Conservation (phyloP, 2,329 filamentous ascomycete species). For the Exophiala mesophila region DNA sequence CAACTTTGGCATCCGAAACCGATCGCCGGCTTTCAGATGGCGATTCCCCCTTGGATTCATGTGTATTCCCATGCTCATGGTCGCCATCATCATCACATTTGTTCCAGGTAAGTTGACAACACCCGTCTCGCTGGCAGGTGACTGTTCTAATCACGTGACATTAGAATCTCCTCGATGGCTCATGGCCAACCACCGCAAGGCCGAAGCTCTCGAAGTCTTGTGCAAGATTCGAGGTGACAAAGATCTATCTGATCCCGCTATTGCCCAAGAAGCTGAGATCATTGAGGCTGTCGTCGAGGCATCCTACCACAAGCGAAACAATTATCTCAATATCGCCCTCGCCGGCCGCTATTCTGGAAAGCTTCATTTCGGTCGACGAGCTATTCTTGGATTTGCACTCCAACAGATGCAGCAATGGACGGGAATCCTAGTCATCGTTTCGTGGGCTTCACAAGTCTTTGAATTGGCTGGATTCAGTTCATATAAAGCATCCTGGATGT, state of each 20-base stretch:
- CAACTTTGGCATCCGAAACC: constrained; percentile 29
- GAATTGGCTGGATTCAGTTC: constrained; percentile 23
- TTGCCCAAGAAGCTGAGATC: constrained; percentile 36
- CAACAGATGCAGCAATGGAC: constrained; percentile 45
- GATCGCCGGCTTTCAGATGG: constrained; percentile 25
- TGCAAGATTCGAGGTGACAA: constrained; percentile 32
- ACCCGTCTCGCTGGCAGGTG: not conserved
- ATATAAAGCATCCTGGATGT: constrained; percentile 27
- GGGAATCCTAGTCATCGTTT: constrained; percentile 41
- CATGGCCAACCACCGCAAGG: constrained; percentile 33
- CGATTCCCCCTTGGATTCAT: constrained; percentile 32
- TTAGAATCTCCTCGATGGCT: constrained; percentile 41
- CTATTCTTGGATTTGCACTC: constrained; percentile 38
- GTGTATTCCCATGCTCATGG: constrained; percentile 27
- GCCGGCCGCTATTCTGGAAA: constrained; percentile 34
- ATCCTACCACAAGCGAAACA: constrained; percentile 36
- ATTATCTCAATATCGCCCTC: constrained; percentile 38
- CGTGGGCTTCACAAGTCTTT: constrained; percentile 31
- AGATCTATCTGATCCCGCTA: constrained; percentile 30
- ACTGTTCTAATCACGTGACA: not conserved
- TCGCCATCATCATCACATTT: constrained; percentile 28
- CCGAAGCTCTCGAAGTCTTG: constrained; percentile 35
- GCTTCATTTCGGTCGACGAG: constrained; percentile 38
- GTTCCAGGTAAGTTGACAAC: constrained; percentile 34
- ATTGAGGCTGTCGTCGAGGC: constrained; percentile 40